Conservation (phyloP, 345 rosid genomes). For the Populus pruinosa region DNA sequence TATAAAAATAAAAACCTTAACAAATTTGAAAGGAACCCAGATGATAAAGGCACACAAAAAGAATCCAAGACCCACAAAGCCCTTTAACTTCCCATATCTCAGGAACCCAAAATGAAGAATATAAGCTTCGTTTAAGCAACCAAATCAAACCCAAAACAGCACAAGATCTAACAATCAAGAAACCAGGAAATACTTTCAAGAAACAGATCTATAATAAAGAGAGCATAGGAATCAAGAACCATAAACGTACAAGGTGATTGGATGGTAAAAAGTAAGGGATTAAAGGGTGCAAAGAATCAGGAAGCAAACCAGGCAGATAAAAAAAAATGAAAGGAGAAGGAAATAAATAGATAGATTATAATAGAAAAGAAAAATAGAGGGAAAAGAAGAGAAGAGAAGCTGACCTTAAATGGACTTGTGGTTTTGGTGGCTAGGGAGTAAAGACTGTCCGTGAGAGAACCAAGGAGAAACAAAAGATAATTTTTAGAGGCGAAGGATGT, state of each 20-base stretch:
- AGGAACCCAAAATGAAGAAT: not conserved
- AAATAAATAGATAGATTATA: not conserved
- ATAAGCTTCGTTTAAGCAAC: not conserved
- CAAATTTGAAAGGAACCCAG: not conserved
- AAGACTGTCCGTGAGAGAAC: conserved; percentile 1
- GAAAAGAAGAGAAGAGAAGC: not conserved
- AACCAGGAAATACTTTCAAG: not conserved
- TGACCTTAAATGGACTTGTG: conserved; percentile 16
- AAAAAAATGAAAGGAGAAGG: not conserved
- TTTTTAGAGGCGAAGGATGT: not conserved
- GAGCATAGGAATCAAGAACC: not conserved
- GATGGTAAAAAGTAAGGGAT: not conserved
- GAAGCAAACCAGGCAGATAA: not conserved
- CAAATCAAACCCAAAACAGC: not conserved
- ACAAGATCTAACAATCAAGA: not conserved
- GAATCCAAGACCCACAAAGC: not conserved
- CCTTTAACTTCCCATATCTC: not conserved
- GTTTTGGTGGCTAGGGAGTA: not conserved
- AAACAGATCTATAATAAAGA: conserved; percentile 13
- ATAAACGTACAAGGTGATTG: conserved; percentile 17
- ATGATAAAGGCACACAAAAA: not conserved
- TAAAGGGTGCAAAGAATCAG: conserved; percentile 11
- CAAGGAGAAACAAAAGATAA: not conserved
- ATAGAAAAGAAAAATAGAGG: not conserved
- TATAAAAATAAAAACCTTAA: not conserved